A percentile compares a stretch with the other conserved stretches of the same genome.
phyloP scores from a whole-genome alignment of 805 yeast species.

The Kazachstania bromeliacearum region DNA sequence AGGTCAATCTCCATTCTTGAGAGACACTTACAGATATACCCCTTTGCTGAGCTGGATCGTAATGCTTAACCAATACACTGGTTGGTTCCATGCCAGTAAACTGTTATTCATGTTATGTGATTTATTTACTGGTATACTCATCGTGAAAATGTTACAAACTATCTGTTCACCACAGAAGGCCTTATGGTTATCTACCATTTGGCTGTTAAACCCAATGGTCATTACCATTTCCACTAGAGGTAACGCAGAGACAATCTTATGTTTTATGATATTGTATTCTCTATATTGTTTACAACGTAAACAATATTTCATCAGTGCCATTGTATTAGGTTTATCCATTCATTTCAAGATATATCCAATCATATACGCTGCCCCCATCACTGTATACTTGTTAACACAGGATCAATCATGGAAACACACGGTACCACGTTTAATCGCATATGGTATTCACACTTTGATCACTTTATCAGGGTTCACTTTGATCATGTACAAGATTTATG shows the following conservation, averaged over 20 bases:
- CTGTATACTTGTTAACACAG: constrained; percentile 33
- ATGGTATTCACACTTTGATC: constrained; percentile 32
- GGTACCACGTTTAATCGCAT: constrained; percentile 29
- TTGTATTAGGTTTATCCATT: constrained; percentile 64
- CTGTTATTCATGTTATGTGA: constrained; percentile 68
- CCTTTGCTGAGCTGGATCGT: constrained; percentile 82
- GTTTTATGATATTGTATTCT: constrained; percentile 60
- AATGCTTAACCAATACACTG: constrained; percentile 47
- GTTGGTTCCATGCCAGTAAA: constrained; percentile 68
- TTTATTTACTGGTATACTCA: constrained; percentile 64
- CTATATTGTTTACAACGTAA: constrained; percentile 37
- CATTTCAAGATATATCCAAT: constrained; percentile 92
- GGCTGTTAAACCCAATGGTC: constrained; percentile 95
- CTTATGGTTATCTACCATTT: constrained; percentile 33
- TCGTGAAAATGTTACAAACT: constrained; percentile 33
- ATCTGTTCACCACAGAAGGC: constrained; percentile 1
- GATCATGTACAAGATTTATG: constrained; percentile 61
- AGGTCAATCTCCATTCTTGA: constrained; percentile 58
- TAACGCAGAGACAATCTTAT: constrained; percentile 80
- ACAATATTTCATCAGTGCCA: constrained; percentile 31
- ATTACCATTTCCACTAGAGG: constrained; percentile 89
- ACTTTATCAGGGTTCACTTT: constrained; percentile 42
- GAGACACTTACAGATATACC: constrained; percentile 91
- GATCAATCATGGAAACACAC: background rate
- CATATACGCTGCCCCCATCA: constrained; percentile 66